Percentiles rank a stretch among this genome's conserved stretches.
These are phyloP conservation scores for Reutealis trisperma DNA, from an alignment of 345 rosid species.

Conservation along the genomic window DNA sequence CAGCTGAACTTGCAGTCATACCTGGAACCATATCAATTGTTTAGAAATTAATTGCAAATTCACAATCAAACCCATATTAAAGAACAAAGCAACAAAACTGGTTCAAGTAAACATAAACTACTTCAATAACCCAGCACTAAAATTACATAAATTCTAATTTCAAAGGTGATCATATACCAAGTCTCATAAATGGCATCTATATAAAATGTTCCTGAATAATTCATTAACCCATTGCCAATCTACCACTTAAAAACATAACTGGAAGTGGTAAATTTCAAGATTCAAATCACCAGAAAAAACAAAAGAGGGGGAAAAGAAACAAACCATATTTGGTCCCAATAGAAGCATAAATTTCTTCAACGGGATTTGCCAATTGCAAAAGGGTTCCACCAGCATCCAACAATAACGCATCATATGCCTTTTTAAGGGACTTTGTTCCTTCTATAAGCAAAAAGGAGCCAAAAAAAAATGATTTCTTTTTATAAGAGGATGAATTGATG, in stretches of 20 bases:
- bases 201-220: not conserved
- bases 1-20: slow-evolving; percentile 58
- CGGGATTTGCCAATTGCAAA: slow-evolving; percentile 72
- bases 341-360: slow-evolving; percentile 73
- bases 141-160: not conserved
- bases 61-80: too few relatives aligned
- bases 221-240: not conserved
- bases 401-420: slow-evolving; percentile 72
- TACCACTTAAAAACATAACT: not conserved
- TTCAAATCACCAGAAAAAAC: not conserved
- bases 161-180: not conserved
- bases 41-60: not conserved
- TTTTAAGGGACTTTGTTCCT: slow-evolving; percentile 38
- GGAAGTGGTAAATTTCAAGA: not conserved
- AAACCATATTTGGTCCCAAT: slow-evolving; percentile 78
- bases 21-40: slow-evolving; percentile 41
- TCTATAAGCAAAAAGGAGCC: not conserved
- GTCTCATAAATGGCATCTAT: not conserved
- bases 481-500: not conserved
- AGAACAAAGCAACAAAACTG: not conserved
- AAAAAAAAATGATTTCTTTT: not conserved
- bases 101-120: not conserved
- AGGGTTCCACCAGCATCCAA: slow-evolving; percentile 95
- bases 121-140: not conserved
- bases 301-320: not conserved